Evolutionary conservation across 805 yeast species (phyloP), one percentile per base, ranked within the genome.

Genomic region (Kurtzmaniella fragi): DNA sequence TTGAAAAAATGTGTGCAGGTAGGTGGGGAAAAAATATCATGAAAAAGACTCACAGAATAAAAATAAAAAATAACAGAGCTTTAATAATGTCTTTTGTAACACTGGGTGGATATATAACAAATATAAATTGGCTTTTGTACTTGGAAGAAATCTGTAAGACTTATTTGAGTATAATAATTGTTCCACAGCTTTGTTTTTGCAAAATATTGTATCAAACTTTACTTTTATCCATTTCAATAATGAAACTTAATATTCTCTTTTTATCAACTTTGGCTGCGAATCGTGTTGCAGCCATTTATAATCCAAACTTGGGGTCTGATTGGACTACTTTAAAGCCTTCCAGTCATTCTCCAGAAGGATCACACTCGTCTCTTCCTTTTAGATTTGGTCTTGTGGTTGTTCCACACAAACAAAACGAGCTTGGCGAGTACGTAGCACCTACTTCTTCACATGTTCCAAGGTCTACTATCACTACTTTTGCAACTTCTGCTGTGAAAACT

Each of bases 361-460:
- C 62, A 16, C 39, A 43, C 28, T 45, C 44, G 11, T 44, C 69
- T 3, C 47, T 64, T 17, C 64, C 64, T 1, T 66, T 61, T 38
- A 38, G 44, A 3, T 66, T 67, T 45, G 71, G 70, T 1, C 44
- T 67, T 28, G 61, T 62, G 31, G 63, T 64, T 16, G 59, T 50
- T 25, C 61, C 61, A 1, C 61, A 46, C 39, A 34, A 37, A 8
- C 25, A 47, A 10, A 53, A 46, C 37, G 45, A 43, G 13, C 48
- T 47, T 8, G 59, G 57, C 2, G 54, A 47, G 10, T 54, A 47
- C 30, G 44, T 43, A 26, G 52, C 46, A 35, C 58, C 61, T 5
- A 33, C 35, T 4, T 30, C 34, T 31, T 25, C 50, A 11, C 34
- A 42, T 14, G 34, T 46, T 35, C 35, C 41, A 17, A 37, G 52